Evolutionary conservation across 1,284 basidiomycete genomes (phyloP), one percentile per base, ranked within the genome.

Genomic region (Trichosporon sp.): DNA sequence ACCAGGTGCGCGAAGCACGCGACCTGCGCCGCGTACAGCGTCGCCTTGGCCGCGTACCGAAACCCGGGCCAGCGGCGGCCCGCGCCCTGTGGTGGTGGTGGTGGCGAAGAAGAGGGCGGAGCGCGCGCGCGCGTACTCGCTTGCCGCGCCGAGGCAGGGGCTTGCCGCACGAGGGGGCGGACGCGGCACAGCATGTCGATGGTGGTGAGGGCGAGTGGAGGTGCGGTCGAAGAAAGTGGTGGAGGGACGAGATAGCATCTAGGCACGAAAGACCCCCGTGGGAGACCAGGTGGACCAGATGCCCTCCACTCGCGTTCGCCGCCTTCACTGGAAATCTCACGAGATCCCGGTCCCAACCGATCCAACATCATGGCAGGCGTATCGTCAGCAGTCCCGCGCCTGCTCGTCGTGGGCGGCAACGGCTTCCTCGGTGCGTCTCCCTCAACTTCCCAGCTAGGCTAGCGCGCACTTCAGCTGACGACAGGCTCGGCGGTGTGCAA

Each of bases 361-460:
- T 25, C 34, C 56, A 60, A 31, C 60, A 29, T 13, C 32, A 64
- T 29, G 31, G 18, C 4, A 23, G 42, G 7, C 18, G 44, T 34
- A 34, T 27, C 65, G 4, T 18, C 63, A 47, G 12, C 74, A 1
- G 74, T 80, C 11, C 79, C 75, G 0, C 70, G 73, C 86, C 72
- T 97, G 69, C 88, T 95, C 8, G 93, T 98, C 34, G 88, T 97
- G 1, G 95, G 95, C 21, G 95, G 95, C 34, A 97, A 97, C 82
- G 95, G 95, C 13, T 98, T 96, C 85, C 89, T 98, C 74, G 95
- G 93, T 92, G 75, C 71, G 85, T 71, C 13, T 25, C 5, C 25
- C 5, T 7, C 29, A 31, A 70, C 71, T 13, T 15, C 25, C 8
- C 25, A n/a, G n/a, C n/a, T n/a, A n/a, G n/a, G n/a, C n/a, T n/a